Base-by-base conservation (phyloP, 1,139 yeast genomes). In the Taphrina communis region DNA sequence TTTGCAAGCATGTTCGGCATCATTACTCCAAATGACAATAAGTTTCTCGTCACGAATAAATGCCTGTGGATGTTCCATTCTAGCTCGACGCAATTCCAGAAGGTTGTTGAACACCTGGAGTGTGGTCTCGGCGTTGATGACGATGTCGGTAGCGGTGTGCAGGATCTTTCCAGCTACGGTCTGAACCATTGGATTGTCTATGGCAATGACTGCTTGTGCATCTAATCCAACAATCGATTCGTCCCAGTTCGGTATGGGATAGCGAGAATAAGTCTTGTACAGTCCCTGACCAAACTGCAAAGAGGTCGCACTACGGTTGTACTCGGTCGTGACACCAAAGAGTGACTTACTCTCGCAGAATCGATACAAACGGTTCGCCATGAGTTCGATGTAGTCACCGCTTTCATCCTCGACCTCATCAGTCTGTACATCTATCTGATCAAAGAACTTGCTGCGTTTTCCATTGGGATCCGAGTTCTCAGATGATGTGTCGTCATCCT, bases 51-150 rank as follows among this genome's bases (percentile, higher is more conserved):
- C 66, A n/a, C 70, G 60, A 46, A 70, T 53, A 52, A 70, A 70
- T 8, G 72, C 72, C 5, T 71, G 56, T 31, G 69, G 69, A 41
- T 70, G 72, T 42, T 70, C 66, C 65, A 67, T 70, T 14, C 72
- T 60, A 5, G 71, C 72, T 11, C 63, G 17, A 11, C 63, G 17
- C 11, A 59, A 17, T 17, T 59, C 55, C n/a, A 39, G 31, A 38
- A 59, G 44, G 36, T 46, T 59, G 44, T 59, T 48, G 63, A 59
- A 59, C 19, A 59, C 63, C 42, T 59, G 63, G 7, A 59, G 31
- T 6, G 63, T 59, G 9, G 41, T 31, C 39, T 39, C 55, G 4
- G 52, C 63, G 11, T 59, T 39, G 63, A 59, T 44, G 41, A 59
- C 44, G n/a, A 46, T 59, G 31, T 59, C 55, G 4, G 55, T 59